Percentiles rank a stretch among this genome's conserved stretches.
These are phyloP conservation scores for Didymella pinodella DNA, from an alignment of 2,329 filamentous ascomycete genomes.

Conservation along the genomic window DNA sequence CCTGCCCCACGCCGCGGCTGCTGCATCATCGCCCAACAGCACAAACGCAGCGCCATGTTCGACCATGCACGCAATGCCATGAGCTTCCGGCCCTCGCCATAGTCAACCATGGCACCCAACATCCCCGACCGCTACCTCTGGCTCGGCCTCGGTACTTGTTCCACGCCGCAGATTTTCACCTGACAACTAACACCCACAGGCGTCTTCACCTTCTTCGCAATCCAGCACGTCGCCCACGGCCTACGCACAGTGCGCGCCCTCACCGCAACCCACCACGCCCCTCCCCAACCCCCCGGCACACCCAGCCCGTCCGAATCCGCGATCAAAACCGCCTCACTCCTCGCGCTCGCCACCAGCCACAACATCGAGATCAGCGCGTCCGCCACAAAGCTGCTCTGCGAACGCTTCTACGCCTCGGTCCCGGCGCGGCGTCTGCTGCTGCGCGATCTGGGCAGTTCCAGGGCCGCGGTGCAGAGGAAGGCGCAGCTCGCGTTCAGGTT, in stretches of 20 bases:
- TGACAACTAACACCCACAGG: conserved; percentile 49
- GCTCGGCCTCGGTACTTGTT: conserved; percentile 53
- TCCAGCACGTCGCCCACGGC: conserved; percentile 62
- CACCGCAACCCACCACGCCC: conserved; percentile 70
- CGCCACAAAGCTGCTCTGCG: conserved; percentile 49
- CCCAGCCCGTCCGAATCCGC: conserved; percentile 70
- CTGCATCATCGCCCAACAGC: conserved; percentile 29
- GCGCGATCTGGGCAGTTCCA: conserved; percentile 36
- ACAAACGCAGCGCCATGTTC: conserved; percentile 1
- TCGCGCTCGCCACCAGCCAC: conserved; percentile 50
- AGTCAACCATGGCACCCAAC: conserved; percentile 42
- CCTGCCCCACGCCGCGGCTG: conserved; percentile 19
- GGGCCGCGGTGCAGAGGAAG: conserved; percentile 28
- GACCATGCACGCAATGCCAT: not conserved
- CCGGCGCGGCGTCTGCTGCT: conserved; percentile 30
- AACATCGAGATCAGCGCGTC: conserved; percentile 55
- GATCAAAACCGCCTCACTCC: conserved; percentile 53
- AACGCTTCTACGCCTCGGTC: conserved; percentile 41
- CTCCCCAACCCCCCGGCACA: conserved; percentile 10
- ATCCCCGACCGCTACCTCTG: conserved; percentile 58
- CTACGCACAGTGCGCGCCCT: conserved; percentile 69
- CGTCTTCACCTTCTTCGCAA: conserved; percentile 65
- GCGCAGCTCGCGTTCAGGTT: conserved; percentile 41
- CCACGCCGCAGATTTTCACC: not conserved
- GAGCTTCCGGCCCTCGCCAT: conserved; percentile 23